These are phyloP conservation scores for Mycena haematopus DNA, from an alignment of 768 basidiomycete genomes.

Conservation along the genomic window DNA sequence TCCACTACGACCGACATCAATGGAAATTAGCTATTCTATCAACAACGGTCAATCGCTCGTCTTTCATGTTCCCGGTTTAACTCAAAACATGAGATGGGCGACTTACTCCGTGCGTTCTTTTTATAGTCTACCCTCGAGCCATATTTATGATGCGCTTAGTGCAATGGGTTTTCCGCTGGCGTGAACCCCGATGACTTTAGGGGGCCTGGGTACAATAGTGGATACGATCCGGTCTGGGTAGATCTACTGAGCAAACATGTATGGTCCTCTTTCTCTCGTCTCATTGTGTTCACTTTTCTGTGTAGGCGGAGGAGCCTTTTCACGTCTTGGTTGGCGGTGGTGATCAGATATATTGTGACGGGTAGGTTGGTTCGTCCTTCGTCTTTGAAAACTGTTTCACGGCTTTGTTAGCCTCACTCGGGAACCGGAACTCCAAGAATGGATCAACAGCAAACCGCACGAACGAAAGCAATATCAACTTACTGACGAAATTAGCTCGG, in stretches of 20 bases:
- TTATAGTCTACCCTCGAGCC: constrained; percentile 3
- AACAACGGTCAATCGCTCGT: constrained; percentile 70
- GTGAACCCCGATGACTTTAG: constrained; percentile 89
- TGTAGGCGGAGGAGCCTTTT: constrained; percentile 66
- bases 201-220: constrained; percentile 78
- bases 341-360: constrained; percentile 90
- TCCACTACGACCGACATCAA: constrained; percentile 73
- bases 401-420: constrained; percentile 63
- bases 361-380: constrained; percentile 46
- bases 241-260: constrained; percentile 87
- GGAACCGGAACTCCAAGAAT: constrained; percentile 89
- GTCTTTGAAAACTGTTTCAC: constrained; percentile 11
- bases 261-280: neutral
- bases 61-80: constrained; percentile 83
- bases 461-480: constrained; percentile 65
- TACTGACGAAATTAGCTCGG: constrained; percentile 71
- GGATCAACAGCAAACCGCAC: constrained; percentile 70
- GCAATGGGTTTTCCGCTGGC: constrained; percentile 89
- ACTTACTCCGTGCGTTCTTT: constrained; percentile 72
- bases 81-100: constrained; percentile 91
- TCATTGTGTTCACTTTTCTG: neutral
- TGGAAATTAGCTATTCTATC: constrained; percentile 80
- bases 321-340: constrained; percentile 95
- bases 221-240: constrained; percentile 92
- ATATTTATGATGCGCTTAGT: constrained; percentile 48